Percentiles rank a stretch among this genome's conserved stretches.
phyloP scores from a whole-genome alignment of 352 stramenopile species.

The Phytopythium cucurbitacearum region DNA sequence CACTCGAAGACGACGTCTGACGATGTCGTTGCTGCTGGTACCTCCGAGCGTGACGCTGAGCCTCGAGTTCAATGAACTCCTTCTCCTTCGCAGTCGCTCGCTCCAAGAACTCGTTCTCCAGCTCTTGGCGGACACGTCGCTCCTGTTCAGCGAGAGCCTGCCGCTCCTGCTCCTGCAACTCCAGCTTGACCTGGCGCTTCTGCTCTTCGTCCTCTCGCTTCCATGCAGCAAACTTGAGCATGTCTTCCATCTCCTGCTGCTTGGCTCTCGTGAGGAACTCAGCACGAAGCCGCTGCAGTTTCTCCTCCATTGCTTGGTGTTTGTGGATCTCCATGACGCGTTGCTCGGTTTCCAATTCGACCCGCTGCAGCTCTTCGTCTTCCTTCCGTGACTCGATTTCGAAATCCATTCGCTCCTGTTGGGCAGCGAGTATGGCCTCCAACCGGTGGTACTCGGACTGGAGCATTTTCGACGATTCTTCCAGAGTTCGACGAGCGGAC shows the following conservation, averaged over 20 bases:
- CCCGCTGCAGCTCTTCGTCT: constrained; percentile 67
- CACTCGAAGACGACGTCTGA: too few relatives aligned
- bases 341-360: constrained; percentile 73
- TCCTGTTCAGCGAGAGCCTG: constrained; percentile 45
- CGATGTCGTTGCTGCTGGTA: constrained; percentile 14
- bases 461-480: constrained; percentile 59
- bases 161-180: constrained; percentile 36
- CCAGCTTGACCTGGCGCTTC: constrained; percentile 22
- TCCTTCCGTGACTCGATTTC: constrained; percentile 62
- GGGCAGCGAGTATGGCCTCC: constrained; percentile 41
- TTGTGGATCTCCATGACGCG: constrained; percentile 57
- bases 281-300: constrained; percentile 51
- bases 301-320: constrained; percentile 58
- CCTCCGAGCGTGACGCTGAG: constrained; percentile 18
- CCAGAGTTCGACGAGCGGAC: constrained; percentile 52
- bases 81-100: constrained; percentile 40
- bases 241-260: constrained; percentile 66
- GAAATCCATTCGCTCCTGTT: constrained; percentile 62
- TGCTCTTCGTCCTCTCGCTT: constrained; percentile 63
- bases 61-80: constrained; percentile 38
- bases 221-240: constrained; percentile 70
- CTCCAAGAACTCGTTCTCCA: constrained; percentile 41
- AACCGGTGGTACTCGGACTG: constrained; percentile 57
- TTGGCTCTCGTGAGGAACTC: constrained; percentile 73
- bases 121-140: constrained; percentile 43